phyloP scores from a whole-genome alignment of 73 alveolate species.

The Uronychia setigera region DNA sequence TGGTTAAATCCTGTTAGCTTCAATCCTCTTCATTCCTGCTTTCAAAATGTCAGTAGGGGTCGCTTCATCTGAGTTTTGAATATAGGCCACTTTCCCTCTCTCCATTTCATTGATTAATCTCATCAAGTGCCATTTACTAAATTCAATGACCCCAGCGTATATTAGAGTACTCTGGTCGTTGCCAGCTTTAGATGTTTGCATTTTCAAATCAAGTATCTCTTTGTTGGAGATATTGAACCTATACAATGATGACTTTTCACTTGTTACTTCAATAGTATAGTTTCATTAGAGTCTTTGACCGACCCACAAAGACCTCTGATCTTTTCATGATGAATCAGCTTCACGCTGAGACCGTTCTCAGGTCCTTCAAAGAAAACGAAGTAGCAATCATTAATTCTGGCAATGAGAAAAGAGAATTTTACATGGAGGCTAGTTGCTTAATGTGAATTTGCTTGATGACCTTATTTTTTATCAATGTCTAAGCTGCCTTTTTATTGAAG shows the following conservation, averaged over 20 bases:
- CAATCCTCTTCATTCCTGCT: too few relatives aligned
- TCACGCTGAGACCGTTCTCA: conserved; percentile 22
- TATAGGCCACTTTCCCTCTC: conserved; percentile 39
- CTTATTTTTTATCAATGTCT: conserved; percentile 16
- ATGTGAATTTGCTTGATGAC: conserved; percentile 20
- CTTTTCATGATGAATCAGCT: conserved; percentile 23
- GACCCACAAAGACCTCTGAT: conserved; percentile 49
- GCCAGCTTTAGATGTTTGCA: conserved; percentile 1
- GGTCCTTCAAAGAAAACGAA: conserved; percentile 47
- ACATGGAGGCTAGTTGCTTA: conserved; percentile 11
- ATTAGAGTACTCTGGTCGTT: conserved; percentile 9
- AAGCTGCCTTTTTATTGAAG: conserved; percentile 32
- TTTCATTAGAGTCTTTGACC: conserved; percentile 46
- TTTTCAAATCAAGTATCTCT: conserved; percentile 27
- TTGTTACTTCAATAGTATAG: too few relatives aligned
- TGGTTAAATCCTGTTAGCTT: too few relatives aligned
- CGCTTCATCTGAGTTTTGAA: too few relatives aligned
- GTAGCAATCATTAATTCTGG: conserved; percentile 30
- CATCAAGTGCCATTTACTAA: conserved; percentile 15
- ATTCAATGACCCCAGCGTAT: conserved; percentile 37
- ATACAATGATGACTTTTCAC: too few relatives aligned
- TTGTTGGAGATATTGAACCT: conserved; percentile 19
- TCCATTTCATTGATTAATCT: conserved; percentile 48
- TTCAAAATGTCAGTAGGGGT: too few relatives aligned
- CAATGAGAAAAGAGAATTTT: too few relatives aligned